Base-by-base conservation (phyloP, 192 early-diverging fungal genomes). In the Rhizophagus clarus region DNA sequence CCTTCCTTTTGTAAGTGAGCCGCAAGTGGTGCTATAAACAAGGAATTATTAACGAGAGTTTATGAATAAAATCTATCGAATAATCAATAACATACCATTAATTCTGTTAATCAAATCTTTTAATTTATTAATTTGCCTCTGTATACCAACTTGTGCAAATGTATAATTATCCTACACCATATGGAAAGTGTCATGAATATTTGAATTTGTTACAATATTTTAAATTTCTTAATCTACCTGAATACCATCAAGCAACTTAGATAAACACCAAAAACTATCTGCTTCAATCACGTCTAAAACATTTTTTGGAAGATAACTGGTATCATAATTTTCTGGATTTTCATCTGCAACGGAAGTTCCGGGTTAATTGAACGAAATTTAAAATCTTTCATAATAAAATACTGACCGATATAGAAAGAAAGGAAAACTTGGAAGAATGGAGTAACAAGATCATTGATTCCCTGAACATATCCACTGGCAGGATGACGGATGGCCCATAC, bases 401-500 rank as follows among this genome's bases (percentile, higher is more conserved):
- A 34, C 34, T 51, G 42, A 93, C 92, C 89, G 37, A 94, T 88
- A 74, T 91, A 89, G 0, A 88, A 88, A 73, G 91, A 87, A 14
- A 98, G 80, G 79, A 97, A 99, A 56, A 99, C 98, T 72, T 92
- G 91, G 82, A 95, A 97, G 78, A 99, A 98, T 22, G 98, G 97
- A 37, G 96, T 97, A 12, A 97, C 94, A 32, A 99, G 87, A 81
- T 99, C 98, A 86, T 99, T 98, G 81, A 99, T 99, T 1, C 98
- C 98, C 79, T 99, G 98, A 14, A 99, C 98, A 84, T 98, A 99
- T 66, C 97, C 97, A 84, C 93, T 94, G n/a, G 98, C 98, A 9
- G 98, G 98, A 76, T 99, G 98, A 29, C 98, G 88, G 17, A 96
- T 97, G 0, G 98, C 96, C 98, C 98, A 99, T 78, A 94, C 93